Evolutionary conservation across 1,284 basidiomycete species (phyloP), one percentile per base, ranked within the genome.

Genomic region (Afroboletus lepidellus): DNA sequence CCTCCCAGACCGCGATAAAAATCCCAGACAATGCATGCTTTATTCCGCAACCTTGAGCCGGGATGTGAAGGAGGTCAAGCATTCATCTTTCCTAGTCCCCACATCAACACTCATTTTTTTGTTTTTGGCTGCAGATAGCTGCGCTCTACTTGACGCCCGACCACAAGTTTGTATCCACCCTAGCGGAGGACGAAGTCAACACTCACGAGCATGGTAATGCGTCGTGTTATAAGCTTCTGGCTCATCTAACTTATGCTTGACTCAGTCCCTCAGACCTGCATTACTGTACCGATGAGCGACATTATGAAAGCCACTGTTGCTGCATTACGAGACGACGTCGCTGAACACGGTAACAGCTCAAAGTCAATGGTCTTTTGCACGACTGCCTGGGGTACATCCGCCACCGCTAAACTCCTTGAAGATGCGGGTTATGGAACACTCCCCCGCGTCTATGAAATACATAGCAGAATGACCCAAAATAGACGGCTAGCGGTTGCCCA

Each of bases 31-130:
- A 66, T 93, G 89, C 8, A 76, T 93, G 53, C 78, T 95, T 7
- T 96, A 94, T 69, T 94, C 91, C 3, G 94, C 94, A 0, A 78
- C 76, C 1, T 60, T 78, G 41, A 71, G 73, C 49, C 46, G 66
- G 20, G 72, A 74, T 12, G 71, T 77, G 16, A 73, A 71, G 48
- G 54, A 69, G 59, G 72, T 71, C 30, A 21, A 32, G 32, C 12
- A n/a, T 23, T 39, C 30, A 20, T 36, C 13, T 13, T 3, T 1
- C 6, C 2, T 18, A 16, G 4, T 15, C 18, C 16, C 20, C n/a
- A 6, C 25, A 27, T 20, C 3, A 29, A 23, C 15, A 46, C 41
- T 55, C 6, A 65, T 2, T 16, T 4, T 44, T 20, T 12, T 37
- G 18, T 36, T 8, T 20, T 21, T 16, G 70, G 63, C 47, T 18